Evolutionary conservation across 2,329 filamentous ascomycete genomes (phyloP), one percentile per base, ranked within the genome.

Genomic region (Phoma sp.): DNA sequence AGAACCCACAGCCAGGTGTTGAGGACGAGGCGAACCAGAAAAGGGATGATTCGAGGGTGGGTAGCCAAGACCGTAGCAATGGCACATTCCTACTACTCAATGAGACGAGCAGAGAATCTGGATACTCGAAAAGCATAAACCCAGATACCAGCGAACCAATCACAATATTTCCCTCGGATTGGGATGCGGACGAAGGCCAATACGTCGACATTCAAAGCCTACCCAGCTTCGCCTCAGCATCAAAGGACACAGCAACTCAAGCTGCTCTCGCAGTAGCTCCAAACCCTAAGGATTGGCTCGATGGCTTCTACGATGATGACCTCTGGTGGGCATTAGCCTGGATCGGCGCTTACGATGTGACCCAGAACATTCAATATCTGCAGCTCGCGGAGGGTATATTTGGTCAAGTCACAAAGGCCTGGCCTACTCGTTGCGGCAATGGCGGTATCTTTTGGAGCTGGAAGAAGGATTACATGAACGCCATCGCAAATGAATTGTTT

Each of bases 401-500:
- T 56, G 62, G 74, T 4, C 75, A 77, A 29, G 76, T 84, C 59
- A 72, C 69, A 3, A 66, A 68, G 25, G 62, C 58, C 1, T 74
- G 72, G 71, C 66, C 67, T 3, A 71, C 74, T 1, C 72, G 74
- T 2, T 82, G 77, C 67, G 74, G 77, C 18, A 76, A 76, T 37
- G 78, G 79, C 23, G 79, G 80, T 14, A 74, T 84, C 46, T 82
- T 76, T 65, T 83, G 80, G 78, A 77, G 77, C 53, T 76, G 76
- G 42, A 58, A 71, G 1, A 71, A 78, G 23, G 69, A 72, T 2
- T 81, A 82, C 53, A 74, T 80, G 38, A 83, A 81, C 54, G 81
- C 83, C 1, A 83, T 87, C 26, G 77, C 81, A 2, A 86, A 85
- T 52, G 82, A 83, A 58, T 78, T 86, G 2, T 86, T 84, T 65